Conservation (phyloP, 2,329 filamentous ascomycete genomes). For the Canariomyces notabilis region DNA sequence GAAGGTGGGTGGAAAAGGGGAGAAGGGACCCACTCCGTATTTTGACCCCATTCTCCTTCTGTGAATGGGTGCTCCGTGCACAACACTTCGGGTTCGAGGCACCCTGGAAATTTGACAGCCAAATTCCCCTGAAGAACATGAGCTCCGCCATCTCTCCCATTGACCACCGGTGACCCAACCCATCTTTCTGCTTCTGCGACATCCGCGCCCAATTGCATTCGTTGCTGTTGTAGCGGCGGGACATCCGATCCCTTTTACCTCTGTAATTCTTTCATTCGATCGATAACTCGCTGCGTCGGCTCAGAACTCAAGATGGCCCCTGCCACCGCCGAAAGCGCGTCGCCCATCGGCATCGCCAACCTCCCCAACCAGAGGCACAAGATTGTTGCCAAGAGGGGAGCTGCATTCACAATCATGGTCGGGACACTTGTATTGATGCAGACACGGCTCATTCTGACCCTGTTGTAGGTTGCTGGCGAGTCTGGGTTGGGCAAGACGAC, state of each 20-base stretch:
- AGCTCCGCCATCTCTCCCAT: conserved; percentile 24
- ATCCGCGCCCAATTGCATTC: conserved; percentile 16
- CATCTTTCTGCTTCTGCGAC: conserved; percentile 16
- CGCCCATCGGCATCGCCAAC: conserved; percentile 70
- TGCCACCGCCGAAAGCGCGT: conserved; percentile 54
- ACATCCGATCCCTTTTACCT: conserved; percentile 14
- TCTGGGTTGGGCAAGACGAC: conserved; percentile 98
- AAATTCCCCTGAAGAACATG: conserved; percentile 34
- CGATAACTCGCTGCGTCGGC: conserved; percentile 16
- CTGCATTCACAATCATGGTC: conserved; percentile 99
- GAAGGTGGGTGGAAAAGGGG: conserved; percentile 21
- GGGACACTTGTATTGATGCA: conserved; percentile 23
- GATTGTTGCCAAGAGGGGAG: conserved; percentile 78
- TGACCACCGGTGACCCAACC: conserved; percentile 26
- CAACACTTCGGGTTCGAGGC: conserved; percentile 5
- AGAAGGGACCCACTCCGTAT: conserved; percentile 18
- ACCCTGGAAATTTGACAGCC: conserved; percentile 35
- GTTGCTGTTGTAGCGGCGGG: conserved; percentile 17
- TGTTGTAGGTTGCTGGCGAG: conserved; percentile 82
- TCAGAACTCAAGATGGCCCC: conserved; percentile 53
- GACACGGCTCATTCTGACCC: conserved; percentile 25
- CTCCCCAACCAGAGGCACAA: conserved; percentile 70
- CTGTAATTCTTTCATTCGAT: conserved; percentile 12
- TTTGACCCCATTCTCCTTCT: conserved; percentile 11
- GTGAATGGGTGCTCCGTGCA: conserved; percentile 20